These are phyloP conservation scores for Plasmodium adleri DNA, from an alignment of 169 alveolate species.

Conservation along the genomic window DNA sequence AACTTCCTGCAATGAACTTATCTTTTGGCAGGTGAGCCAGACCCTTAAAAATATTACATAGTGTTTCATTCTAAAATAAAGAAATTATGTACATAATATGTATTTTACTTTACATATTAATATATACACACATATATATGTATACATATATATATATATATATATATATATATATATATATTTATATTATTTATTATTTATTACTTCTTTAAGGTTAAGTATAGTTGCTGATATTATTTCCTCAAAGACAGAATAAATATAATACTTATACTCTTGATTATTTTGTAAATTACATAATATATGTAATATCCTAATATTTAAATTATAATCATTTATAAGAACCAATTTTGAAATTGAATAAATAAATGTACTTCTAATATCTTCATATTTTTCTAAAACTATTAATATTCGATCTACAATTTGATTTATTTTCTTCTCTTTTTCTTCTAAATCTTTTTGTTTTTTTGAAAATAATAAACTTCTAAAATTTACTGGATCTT, in stretches of 20 bases:
- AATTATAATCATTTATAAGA: slow-evolving; percentile 44
- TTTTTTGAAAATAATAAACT: slow-evolving; percentile 48
- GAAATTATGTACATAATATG: background rate
- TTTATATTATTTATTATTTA: background rate
- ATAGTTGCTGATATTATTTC: slow-evolving; percentile 54
- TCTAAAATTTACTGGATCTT: slow-evolving; percentile 54
- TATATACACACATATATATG: background rate
- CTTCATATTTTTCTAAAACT: slow-evolving; percentile 75
- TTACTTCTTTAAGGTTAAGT: slow-evolving; percentile 58
- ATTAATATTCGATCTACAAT: slow-evolving; percentile 62
- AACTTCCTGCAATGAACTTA: slow-evolving; percentile 25
- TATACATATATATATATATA: background rate
- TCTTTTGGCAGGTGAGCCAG: slow-evolving; percentile 29
- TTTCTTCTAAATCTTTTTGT: slow-evolving; percentile 1
- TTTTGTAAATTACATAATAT: slow-evolving; percentile 34
- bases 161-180: background rate
- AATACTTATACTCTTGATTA: slow-evolving; percentile 56
- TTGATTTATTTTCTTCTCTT: slow-evolving; percentile 23
- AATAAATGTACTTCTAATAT: slow-evolving; percentile 58
- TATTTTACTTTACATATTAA: background rate
- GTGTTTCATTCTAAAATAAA: slow-evolving; percentile 28
- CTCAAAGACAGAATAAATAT: slow-evolving; percentile 49
- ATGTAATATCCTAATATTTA: slow-evolving; percentile 36
- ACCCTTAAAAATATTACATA: slow-evolving; percentile 55
- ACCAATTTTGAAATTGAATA: slow-evolving; percentile 57